Conservation (phyloP, 2,329 filamentous ascomycete genomes). For the Pseudocercospora eumusae region DNA sequence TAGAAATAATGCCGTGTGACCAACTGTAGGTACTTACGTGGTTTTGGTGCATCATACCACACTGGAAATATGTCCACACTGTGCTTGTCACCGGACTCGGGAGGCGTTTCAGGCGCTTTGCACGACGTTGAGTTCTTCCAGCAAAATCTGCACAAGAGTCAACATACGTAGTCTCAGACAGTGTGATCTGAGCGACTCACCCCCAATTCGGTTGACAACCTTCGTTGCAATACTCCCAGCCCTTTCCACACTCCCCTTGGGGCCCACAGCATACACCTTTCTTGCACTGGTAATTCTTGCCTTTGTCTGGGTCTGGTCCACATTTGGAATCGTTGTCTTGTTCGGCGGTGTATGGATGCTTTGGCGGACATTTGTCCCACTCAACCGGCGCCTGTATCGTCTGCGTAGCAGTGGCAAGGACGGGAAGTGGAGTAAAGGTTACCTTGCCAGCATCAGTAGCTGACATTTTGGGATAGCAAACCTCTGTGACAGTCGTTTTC, state of each 20-base stretch:
- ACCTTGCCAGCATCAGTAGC: not conserved
- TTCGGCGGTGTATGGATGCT: slow-evolving; percentile 8
- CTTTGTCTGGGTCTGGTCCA: slow-evolving; percentile 11
- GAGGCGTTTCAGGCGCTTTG: slow-evolving; percentile 7
- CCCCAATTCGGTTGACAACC: slow-evolving; percentile 24
- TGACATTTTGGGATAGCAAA: slow-evolving; percentile 16
- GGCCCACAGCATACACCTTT: slow-evolving; percentile 24
- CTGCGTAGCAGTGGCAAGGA: slow-evolving; percentile 4
- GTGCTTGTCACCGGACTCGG: slow-evolving; percentile 13
- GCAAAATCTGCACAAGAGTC: slow-evolving; percentile 10
- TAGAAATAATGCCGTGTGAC: not conserved
- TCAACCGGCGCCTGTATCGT: slow-evolving; percentile 13
- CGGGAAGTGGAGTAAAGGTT: slow-evolving; percentile 10
- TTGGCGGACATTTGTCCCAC: slow-evolving; percentile 14
- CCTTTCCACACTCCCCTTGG: slow-evolving; percentile 21
- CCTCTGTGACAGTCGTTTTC: slow-evolving; percentile 9
- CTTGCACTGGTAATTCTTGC: slow-evolving; percentile 20
- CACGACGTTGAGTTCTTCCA: slow-evolving; percentile 25
- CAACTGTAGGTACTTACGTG: slow-evolving; percentile 4
- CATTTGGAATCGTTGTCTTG: slow-evolving; percentile 15
- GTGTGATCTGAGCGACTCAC: not conserved
- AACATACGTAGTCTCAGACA: not conserved
- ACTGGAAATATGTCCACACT: slow-evolving; percentile 18
- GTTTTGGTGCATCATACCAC: slow-evolving; percentile 11
- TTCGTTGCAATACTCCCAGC: slow-evolving; percentile 20